A percentile compares a stretch with the other conserved stretches of the same genome.
These are phyloP conservation scores for Neurospora sp. DNA, from an alignment of 495 filamentous ascomycete genomes.

Conservation along the genomic window DNA sequence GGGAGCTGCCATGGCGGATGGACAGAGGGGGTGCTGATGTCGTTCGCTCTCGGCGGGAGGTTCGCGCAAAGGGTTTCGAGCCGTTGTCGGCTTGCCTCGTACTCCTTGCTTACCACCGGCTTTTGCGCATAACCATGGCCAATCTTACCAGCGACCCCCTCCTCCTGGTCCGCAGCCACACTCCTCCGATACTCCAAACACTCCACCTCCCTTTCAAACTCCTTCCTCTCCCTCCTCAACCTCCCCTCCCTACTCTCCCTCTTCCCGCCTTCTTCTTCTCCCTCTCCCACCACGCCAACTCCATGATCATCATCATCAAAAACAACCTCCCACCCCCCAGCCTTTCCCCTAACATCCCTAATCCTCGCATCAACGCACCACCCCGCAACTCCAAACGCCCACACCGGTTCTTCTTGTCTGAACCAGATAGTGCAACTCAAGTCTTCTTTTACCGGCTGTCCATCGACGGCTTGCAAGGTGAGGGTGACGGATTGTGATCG, in stretches of 20 bases:
- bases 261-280: not conserved
- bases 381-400: not conserved
- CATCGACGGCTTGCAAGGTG: not conserved
- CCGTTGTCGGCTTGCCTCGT: not conserved
- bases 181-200: not conserved
- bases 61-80: not conserved
- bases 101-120: not conserved
- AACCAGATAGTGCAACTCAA: not conserved
- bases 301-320: not conserved
- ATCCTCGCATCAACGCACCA: not conserved
- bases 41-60: not conserved
- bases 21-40: not conserved
- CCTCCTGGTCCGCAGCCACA: not conserved
- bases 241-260: not conserved
- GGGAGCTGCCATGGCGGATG: slow-evolving; percentile 13
- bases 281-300: too few relatives aligned
- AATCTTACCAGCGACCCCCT: not conserved
- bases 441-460: not conserved
- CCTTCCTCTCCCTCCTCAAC: not conserved
- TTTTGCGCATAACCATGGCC: not conserved
- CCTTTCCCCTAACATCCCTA: not conserved
- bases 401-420: not conserved
- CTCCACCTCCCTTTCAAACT: not conserved
- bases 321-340: not conserved
- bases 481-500: not conserved